phyloP scores from a whole-genome alignment of 2,329 filamentous ascomycete species.

The Penicillium sp. region DNA sequence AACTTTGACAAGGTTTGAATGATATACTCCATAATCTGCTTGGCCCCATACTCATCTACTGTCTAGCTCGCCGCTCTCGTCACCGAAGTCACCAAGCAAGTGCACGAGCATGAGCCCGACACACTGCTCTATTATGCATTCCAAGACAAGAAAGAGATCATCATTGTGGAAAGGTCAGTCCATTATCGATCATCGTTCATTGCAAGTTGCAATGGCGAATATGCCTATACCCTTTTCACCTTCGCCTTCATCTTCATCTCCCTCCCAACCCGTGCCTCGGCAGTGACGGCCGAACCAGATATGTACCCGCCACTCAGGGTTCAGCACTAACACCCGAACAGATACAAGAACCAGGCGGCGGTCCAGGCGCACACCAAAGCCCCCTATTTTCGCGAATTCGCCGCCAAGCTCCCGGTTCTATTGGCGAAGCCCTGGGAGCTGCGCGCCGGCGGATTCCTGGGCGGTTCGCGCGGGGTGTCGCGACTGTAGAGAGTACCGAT shows the following conservation, averaged over 20 bases:
- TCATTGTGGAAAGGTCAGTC: constrained; percentile 32
- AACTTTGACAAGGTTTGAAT: constrained; percentile 30
- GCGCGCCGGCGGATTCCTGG: constrained; percentile 21
- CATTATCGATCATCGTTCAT: background rate
- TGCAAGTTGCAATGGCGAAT: background rate
- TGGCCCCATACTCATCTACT: background rate
- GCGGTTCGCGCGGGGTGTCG: constrained; percentile 19
- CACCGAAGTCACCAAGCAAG: constrained; percentile 25
- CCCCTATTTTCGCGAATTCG: constrained; percentile 24
- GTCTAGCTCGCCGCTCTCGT: constrained; percentile 25
- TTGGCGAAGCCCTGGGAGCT: constrained; percentile 24
- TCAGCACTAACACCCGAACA: constrained; percentile 1
- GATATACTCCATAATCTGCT: background rate
- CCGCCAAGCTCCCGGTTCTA: constrained; percentile 15
- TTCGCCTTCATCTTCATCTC: background rate
- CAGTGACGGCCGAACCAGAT: background rate
- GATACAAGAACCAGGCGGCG: constrained; percentile 27
- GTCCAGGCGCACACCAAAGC: constrained; percentile 23
- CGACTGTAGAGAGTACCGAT: constrained; percentile 14
- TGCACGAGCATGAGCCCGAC: constrained; percentile 31
- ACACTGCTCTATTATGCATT: constrained; percentile 32
- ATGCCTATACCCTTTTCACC: too few relatives aligned
- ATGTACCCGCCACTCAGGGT: background rate
- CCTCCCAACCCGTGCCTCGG: constrained; percentile 13
- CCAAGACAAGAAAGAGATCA: constrained; percentile 28